Evolutionary conservation across 129 eudicot genomes (phyloP), one percentile per base, ranked within the genome.

Genomic region (Pittosporum tobira): DNA sequence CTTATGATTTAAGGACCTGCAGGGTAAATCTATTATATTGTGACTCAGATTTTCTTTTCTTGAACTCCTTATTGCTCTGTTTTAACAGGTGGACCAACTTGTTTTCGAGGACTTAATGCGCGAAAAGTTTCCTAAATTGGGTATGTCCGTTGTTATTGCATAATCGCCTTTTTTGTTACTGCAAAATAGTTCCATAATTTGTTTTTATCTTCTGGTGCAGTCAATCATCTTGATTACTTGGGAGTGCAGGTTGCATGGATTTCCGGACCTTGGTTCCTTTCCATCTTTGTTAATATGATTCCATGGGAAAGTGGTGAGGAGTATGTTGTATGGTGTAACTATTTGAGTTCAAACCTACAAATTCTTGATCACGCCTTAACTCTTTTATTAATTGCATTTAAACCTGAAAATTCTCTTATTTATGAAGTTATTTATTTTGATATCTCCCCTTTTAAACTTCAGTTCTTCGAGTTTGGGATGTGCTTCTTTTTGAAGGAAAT

Each of bases 401-500:
- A 14, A 50, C 19, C 11, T 48, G 40, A 57, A 20, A 45, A 55
- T 15, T 20, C 51, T 44, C 37, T 50, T 27, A 7, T 49, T 5
- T 60, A 15, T 27, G 26, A 21, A 28, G 45, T 34, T 58, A 47
- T 51, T 7, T 40, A 26, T 34, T 23, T 62, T 21, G 25, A 52
- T 64, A 11, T 29, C 21, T 64, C 20, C 4, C 11, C 6, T 18
- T 66, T 66, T 57, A 68, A 23, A 40, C 64, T 74, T 64, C 84
- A 93, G 99, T 93, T 79, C 80, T 93, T 56, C 88, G 99, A 58
- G 86, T 93, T 63, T 93, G 99, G 99, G 99, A 93, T 52, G 96
- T 91, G 59, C 80, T 91, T 65, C 79, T 91, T 37, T 91, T 83
- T 62, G 96, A 91, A 79, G 99, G 99, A 71, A 93, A 84, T 75